Evolutionary conservation across 805 yeast genomes (phyloP), one percentile per base, ranked within the genome.

Genomic region (Candida nitratophila): DNA sequence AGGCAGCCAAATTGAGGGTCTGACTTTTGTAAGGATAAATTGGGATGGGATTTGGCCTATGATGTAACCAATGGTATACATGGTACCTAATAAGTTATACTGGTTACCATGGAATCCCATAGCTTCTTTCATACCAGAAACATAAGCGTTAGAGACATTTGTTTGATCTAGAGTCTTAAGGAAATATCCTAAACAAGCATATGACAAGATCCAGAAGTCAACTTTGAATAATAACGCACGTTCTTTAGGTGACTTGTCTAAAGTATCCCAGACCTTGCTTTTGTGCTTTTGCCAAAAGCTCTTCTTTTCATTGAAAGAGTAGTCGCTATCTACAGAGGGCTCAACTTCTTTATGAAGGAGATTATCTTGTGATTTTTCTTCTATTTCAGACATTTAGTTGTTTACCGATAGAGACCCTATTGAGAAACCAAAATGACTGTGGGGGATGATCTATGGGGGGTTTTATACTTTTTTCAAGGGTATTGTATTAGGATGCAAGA

Each of bases 71-170:
- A 57, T 56, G 35, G 59, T 71, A 60, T 52, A 72, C 58, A 26
- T 69, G 54, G 45, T 71, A 52, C 36, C 72, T 66, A 48, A 54
- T 24, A 50, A 48, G 11, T 55, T 47, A 20, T 52, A 48, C 40
- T 55, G 58, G 54, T 80, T 75, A 10, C 85, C 86, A 43, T 68
- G 53, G 73, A 83, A 72, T 3, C 68, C 67, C 34, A 82, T 62
- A 39, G 69, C 79, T 50, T 73, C 79, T 46, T 71, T 61, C 77
- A 83, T 69, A 21, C 85, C 83, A 16, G 81, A 73, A 37, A 77
- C 80, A 53, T 81, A 83, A 1, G 87, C 88, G 53, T 81, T 79
- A 47, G 71, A 73, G 44, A 77, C 63, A 57, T 82, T 83, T 37
- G 76, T 69, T 47, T 73, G 74, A 57, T 83, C 89, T 39, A 83